These are phyloP conservation scores for Arabis hirsuta DNA, from an alignment of 345 rosid genomes.

Conservation along the genomic window DNA sequence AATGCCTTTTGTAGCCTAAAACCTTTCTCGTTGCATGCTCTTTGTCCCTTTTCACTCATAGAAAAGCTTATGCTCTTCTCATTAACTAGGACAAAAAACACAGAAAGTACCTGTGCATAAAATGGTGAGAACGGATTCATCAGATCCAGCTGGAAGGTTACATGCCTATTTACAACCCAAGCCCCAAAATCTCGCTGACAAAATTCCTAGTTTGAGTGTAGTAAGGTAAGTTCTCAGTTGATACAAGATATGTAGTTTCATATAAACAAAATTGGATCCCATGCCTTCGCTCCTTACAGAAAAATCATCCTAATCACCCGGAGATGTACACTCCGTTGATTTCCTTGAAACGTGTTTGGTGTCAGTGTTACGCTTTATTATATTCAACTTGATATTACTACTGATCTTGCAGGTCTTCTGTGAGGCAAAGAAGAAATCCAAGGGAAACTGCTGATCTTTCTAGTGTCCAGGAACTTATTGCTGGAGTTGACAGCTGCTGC, in stretches of 20 bases:
- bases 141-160: slow-evolving; percentile 92
- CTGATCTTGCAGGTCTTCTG: slow-evolving; percentile 56
- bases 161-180: slow-evolving; percentile 72
- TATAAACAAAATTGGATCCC: slow-evolving; percentile 7
- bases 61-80: slow-evolving; percentile 28
- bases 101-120: slow-evolving; percentile 79
- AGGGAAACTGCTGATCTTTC: slow-evolving; percentile 94
- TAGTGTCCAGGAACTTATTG: slow-evolving; percentile 79
- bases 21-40: neutral
- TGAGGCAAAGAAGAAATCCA: slow-evolving; percentile 89
- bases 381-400: slow-evolving; percentile 15
- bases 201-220: slow-evolving; percentile 57
- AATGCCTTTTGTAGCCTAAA: slow-evolving; percentile 8
- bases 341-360: slow-evolving; percentile 5
- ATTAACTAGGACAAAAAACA: slow-evolving; percentile 58
- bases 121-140: slow-evolving; percentile 90
- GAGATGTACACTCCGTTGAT: slow-evolving; percentile 2
- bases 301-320: neutral
- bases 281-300: neutral
- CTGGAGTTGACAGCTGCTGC: slow-evolving; percentile 64
- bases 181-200: slow-evolving; percentile 51
- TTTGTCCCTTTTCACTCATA: slow-evolving; percentile 14
- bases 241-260: slow-evolving; percentile 8
- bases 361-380: neutral
- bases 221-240: slow-evolving; percentile 58